phyloP scores from a whole-genome alignment of 202 grass and related monocot species.

The Cymbopogon flexuosus region DNA sequence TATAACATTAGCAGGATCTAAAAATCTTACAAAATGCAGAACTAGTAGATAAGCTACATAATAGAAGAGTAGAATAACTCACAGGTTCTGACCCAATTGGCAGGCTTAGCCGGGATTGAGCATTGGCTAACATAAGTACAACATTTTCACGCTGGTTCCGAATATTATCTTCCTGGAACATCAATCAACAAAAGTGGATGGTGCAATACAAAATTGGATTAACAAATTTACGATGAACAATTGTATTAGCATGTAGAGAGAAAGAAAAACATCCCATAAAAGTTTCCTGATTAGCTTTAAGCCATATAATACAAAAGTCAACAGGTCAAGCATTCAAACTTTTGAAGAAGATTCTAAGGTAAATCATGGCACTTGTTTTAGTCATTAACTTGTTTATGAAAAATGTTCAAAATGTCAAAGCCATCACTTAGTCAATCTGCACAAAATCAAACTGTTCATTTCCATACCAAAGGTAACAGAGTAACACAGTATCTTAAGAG shows the following conservation, averaged over 20 bases:
- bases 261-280: not conserved
- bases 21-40: not conserved
- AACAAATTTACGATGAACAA: not conserved
- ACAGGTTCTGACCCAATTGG: constrained; percentile 54
- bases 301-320: not conserved
- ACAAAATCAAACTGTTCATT: not conserved
- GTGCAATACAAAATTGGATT: constrained; percentile 1
- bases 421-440: not conserved
- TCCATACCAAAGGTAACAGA: constrained; percentile 1
- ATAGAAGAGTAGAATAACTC: constrained; percentile 28
- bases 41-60: not conserved
- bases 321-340: not conserved
- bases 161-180: constrained; percentile 75
- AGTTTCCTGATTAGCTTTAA: not conserved
- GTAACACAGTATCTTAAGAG: not conserved
- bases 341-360: not conserved
- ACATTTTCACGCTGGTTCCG: constrained; percentile 96
- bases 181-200: not conserved
- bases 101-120: constrained; percentile 60
- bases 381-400: not conserved
- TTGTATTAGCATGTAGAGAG: not conserved
- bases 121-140: constrained; percentile 77
- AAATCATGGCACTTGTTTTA: not conserved
- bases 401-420: not conserved
- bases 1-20: constrained; percentile 1